Conservation (phyloP, 306 rosid species). For the Medicago truncatula region MtrunA17r5.0-ANR NC_053043.1:47068501-47069000, state of each 20-base stretch:
- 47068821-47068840: slow-evolving; percentile 95
- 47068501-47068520: too few species aligned
- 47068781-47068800: slow-evolving; percentile 80
- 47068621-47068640: slow-evolving; percentile 3
- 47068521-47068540: background rate
- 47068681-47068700: background rate
- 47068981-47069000: slow-evolving; percentile 6
- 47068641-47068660: background rate
- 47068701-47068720: background rate
- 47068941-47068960: slow-evolving; percentile 8
- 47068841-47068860: slow-evolving; percentile 87
- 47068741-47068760: background rate
- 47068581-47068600: slow-evolving; percentile 1
- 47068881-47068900: slow-evolving; percentile 93
- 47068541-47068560: background rate
- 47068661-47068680: slow-evolving; percentile 1
- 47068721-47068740: background rate
- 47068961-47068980: background rate
- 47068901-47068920: background rate
- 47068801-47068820: slow-evolving; percentile 95
- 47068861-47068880: slow-evolving; percentile 85
- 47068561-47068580: background rate
- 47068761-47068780: slow-evolving; percentile 30
- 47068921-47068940: background rate
- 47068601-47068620: background rate